Base-by-base conservation (phyloP, 495 filamentous ascomycete species). In the Parathielavia hyrcaniae region DNA sequence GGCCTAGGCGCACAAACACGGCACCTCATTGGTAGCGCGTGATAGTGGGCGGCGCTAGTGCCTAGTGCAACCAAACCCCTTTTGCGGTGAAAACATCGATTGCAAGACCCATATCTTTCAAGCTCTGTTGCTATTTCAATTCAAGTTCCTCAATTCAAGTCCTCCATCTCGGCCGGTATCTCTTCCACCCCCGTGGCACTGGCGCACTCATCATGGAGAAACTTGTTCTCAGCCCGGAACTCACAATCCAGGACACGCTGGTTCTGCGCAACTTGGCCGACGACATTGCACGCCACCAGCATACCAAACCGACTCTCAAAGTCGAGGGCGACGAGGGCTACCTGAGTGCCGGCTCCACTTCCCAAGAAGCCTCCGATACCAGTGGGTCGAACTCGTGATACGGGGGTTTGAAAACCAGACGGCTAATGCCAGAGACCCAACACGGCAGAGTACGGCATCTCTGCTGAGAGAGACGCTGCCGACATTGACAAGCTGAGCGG, bases 321-420 rank as follows among this genome's bases (percentile, higher is more conserved):
- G 5, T 50, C 48, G 34, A 50, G n/a, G n/a, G 48, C 48, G 48
- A 50, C 22, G 48, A 50, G 30, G 48, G 48, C n/a, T 50, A 50
- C 34, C 4, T 17, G 2, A 50, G 48, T 8, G 32, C 48, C 8
- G 17, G 17, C 11, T 50, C 48, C 17, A 32, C 7, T 3, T 16
- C 48, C 48, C 1, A 38, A 12, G 17, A 38, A 1, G 34, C 2
- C 2, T 30, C 48, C 10, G 11, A 5, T 19, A 23, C 10, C 48
- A 23, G 48, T 50, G 48, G 17, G 48, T 50, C 12, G 17, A 35
- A 34, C 17, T 35, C 47, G 11, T 35, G 10, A 20, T 5, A 1
- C 8, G 19, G 48, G 26, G 6, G 6, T 6, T 30, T 30, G 26
- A 30, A 30, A 30, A 22, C 34, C 12, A 50, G 48, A 50, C 38